These are phyloP conservation scores for Pleurostoma richardsiae DNA, from an alignment of 2,329 filamentous ascomycete genomes.

Conservation along the genomic window DNA sequence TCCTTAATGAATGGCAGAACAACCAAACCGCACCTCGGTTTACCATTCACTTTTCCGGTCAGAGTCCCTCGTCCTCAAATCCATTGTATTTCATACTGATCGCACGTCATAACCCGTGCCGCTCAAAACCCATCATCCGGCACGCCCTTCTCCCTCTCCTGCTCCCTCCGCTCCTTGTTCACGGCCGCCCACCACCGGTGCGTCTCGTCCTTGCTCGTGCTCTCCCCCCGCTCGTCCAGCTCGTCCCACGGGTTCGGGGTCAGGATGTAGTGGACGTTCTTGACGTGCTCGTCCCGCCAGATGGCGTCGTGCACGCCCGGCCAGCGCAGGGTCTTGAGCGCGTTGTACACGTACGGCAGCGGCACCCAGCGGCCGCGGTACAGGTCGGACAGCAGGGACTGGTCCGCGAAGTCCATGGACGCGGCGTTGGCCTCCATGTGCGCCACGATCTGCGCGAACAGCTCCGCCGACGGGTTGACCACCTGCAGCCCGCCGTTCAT, in stretches of 20 bases:
- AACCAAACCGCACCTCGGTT: no score
- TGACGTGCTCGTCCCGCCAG: conserved; percentile 53
- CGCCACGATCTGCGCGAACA: conserved; percentile 45
- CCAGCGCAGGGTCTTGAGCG: conserved; percentile 55
- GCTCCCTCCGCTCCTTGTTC: conserved; percentile 36
- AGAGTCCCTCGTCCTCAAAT: no score
- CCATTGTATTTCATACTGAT: no score
- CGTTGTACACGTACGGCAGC: conserved; percentile 58
- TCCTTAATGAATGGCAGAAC: no score
- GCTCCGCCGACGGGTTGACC: conserved; percentile 41
- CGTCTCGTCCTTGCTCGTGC: conserved; percentile 38
- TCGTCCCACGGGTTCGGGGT: conserved; percentile 59
- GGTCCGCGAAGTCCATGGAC: conserved; percentile 54
- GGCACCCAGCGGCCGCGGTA: conserved; percentile 52
- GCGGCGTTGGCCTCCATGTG: conserved; percentile 43
- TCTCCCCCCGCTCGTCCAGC: conserved; percentile 35
- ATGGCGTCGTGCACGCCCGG: conserved; percentile 47
- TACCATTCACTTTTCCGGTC: no score
- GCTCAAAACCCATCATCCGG: conserved; percentile 23
- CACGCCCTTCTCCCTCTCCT: conserved; percentile 34
- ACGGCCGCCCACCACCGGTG: conserved; percentile 52
- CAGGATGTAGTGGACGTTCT: conserved; percentile 58
- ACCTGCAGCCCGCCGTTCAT: conserved; percentile 55
- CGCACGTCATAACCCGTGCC: background rate
- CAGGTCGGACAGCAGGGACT: conserved; percentile 50